Percentiles rank a stretch among this genome's conserved stretches.
Conservation (phyloP, 495 filamentous ascomycete species). For the Letharia lupina region DNA sequence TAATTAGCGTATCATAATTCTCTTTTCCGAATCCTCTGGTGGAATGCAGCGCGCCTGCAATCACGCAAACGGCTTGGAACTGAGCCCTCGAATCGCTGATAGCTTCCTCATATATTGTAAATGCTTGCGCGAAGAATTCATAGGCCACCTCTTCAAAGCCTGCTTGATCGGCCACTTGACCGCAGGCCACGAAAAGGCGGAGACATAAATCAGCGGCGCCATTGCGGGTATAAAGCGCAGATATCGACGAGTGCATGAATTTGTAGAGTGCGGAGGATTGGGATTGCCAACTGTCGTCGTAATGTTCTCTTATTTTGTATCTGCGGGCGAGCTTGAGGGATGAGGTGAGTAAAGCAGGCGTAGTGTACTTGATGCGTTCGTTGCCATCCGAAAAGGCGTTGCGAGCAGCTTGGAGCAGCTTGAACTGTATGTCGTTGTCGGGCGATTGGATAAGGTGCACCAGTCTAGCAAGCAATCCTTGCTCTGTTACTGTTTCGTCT, state of each 20-base stretch:
- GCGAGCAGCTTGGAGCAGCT: conserved; percentile 79
- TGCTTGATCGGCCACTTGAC: conserved; percentile 86
- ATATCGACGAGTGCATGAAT: conserved; percentile 82
- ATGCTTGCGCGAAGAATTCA: conserved; percentile 97
- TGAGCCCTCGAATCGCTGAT: conserved; percentile 92
- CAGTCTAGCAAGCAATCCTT: conserved; percentile 89
- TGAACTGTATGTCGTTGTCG: conserved; percentile 89
- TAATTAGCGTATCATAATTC: conserved; percentile 97
- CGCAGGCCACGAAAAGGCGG: conserved; percentile 81
- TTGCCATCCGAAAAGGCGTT: conserved; percentile 89
- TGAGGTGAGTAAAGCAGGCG: conserved; percentile 82
- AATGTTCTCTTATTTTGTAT: conserved; percentile 87
- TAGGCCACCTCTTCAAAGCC: conserved; percentile 93
- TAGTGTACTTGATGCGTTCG: conserved; percentile 91
- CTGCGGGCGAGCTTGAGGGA: conserved; percentile 83
- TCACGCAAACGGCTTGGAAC: conserved; percentile 94
- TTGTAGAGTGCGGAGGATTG: conserved; percentile 86
- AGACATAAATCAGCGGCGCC: conserved; percentile 79
- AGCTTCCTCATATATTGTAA: conserved; percentile 94
- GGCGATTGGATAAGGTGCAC: conserved; percentile 76
- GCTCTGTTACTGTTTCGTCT: conserved; percentile 94
- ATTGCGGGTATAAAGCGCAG: conserved; percentile 78
- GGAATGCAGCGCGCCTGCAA: conserved; percentile 79
- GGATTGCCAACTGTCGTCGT: conserved; percentile 87
- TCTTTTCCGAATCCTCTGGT: conserved; percentile 85